Conservation (phyloP, 2,329 filamentous ascomycete genomes). For the Teratosphaeria epicoccoides region DNA sequence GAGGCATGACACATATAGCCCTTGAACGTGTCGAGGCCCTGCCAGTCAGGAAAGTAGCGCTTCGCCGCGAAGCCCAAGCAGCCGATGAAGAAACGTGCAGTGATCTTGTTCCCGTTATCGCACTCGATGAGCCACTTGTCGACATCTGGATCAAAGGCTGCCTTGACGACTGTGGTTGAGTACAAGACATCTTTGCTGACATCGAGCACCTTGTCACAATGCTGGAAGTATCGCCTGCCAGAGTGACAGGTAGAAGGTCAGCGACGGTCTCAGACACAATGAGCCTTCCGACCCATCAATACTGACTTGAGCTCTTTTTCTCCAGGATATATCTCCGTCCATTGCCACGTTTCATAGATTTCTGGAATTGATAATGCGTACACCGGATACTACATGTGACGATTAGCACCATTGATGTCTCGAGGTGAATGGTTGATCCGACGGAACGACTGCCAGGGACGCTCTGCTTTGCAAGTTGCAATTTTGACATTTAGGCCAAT, state of each 20-base stretch:
- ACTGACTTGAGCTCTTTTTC: slow-evolving; percentile 9
- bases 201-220: slow-evolving; percentile 47
- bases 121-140: slow-evolving; percentile 42
- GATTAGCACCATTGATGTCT: too few species aligned
- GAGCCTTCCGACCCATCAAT: too few species aligned
- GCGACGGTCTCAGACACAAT: too few species aligned
- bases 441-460: too few species aligned
- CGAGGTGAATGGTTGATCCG: too few species aligned
- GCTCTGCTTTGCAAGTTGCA: too few species aligned
- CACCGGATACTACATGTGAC: too few species aligned
- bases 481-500: too few species aligned
- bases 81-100: slow-evolving; percentile 27
- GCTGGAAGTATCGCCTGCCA: slow-evolving; percentile 49
- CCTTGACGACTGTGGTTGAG: slow-evolving; percentile 45
- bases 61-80: slow-evolving; percentile 31
- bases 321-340: slow-evolving; percentile 8
- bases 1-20: slow-evolving; percentile 32
- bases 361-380: slow-evolving; percentile 9
- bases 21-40: slow-evolving; percentile 28
- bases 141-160: slow-evolving; percentile 35
- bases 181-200: slow-evolving; percentile 49
- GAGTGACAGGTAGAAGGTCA: too few species aligned
- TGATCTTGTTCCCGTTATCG: slow-evolving; percentile 5
- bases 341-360: slow-evolving; percentile 14
- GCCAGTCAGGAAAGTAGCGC: slow-evolving; percentile 29